Percentiles rank a stretch among this genome's conserved stretches.
Evolutionary conservation across 768 basidiomycete genomes (phyloP).

Genomic region (Thelephora aurantiotincta): DNA sequence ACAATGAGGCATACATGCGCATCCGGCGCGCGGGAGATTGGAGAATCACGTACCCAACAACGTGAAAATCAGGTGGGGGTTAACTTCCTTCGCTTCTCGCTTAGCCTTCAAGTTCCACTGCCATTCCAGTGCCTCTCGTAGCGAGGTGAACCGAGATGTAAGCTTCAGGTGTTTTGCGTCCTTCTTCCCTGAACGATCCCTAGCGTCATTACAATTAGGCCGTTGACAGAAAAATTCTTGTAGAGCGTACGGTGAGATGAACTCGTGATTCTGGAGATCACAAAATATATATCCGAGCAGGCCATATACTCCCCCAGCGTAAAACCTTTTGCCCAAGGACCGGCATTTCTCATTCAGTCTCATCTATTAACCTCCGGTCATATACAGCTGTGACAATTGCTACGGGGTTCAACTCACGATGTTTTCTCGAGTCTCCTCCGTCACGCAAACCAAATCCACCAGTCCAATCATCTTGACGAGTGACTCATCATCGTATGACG

Average conservation of each 20-base stretch:
- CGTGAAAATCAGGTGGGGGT: slow-evolving; percentile 56
- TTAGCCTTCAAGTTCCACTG: slow-evolving; percentile 58
- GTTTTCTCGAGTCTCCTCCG: slow-evolving; percentile 57
- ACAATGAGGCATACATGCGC: background rate
- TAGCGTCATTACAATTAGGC: slow-evolving; percentile 15
- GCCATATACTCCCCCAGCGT: slow-evolving; percentile 87
- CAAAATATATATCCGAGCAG: slow-evolving; percentile 90
- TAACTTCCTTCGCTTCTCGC: slow-evolving; percentile 72
- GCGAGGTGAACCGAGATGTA: slow-evolving; percentile 48
- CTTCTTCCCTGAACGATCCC: slow-evolving; percentile 49
- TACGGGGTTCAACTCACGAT: slow-evolving; percentile 42
- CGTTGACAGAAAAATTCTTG: background rate
- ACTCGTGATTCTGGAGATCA: slow-evolving; percentile 79
- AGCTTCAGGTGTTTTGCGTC: slow-evolving; percentile 46
- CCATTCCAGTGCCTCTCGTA: slow-evolving; percentile 48
- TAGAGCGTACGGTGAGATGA: slow-evolving; percentile 61
- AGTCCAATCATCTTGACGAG: slow-evolving; percentile 45
- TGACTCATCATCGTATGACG: slow-evolving; percentile 33
- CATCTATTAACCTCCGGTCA: slow-evolving; percentile 32
- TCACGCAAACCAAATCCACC: slow-evolving; percentile 80
- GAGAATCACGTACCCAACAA: slow-evolving; percentile 42
- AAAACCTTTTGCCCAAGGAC: slow-evolving; percentile 62
- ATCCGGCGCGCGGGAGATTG: background rate
- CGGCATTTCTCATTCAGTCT: slow-evolving; percentile 72
- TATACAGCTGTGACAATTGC: background rate